Conservation (phyloP, 176 grass and related monocot species). For the Alloteropsis semialata region DNA sequence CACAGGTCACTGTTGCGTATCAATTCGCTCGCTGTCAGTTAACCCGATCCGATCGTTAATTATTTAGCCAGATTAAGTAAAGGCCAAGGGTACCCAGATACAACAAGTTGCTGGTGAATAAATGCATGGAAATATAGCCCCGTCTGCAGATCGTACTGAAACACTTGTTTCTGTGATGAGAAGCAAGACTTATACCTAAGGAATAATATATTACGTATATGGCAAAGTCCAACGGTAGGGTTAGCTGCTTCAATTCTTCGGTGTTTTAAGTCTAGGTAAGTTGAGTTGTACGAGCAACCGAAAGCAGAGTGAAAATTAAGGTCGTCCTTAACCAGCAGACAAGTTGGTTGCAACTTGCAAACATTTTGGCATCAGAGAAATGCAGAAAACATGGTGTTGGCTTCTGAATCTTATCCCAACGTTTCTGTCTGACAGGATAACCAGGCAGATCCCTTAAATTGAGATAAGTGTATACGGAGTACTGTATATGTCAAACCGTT, state of each 20-base stretch:
- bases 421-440: neutral
- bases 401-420: neutral
- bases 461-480: neutral
- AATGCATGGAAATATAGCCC: no score
- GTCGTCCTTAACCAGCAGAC: neutral
- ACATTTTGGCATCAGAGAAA: neutral
- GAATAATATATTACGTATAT: no score
- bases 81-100: no score
- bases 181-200: no score
- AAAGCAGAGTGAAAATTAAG: constrained; percentile 2
- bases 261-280: neutral
- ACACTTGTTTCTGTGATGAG: neutral
- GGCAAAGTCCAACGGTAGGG: neutral
- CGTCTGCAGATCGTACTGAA: neutral
- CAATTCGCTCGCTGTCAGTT: no score
- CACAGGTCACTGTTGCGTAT: no score
- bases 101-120: no score
- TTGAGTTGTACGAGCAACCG: neutral
- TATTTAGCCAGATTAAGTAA: neutral
- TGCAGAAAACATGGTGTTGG: neutral
- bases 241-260: neutral
- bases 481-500: no score
- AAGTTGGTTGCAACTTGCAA: neutral
- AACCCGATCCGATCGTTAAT: no score
- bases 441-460: neutral